phyloP scores from a whole-genome alignment of 2,329 filamentous ascomycete species.

The Coniochaeta sp. region DNA sequence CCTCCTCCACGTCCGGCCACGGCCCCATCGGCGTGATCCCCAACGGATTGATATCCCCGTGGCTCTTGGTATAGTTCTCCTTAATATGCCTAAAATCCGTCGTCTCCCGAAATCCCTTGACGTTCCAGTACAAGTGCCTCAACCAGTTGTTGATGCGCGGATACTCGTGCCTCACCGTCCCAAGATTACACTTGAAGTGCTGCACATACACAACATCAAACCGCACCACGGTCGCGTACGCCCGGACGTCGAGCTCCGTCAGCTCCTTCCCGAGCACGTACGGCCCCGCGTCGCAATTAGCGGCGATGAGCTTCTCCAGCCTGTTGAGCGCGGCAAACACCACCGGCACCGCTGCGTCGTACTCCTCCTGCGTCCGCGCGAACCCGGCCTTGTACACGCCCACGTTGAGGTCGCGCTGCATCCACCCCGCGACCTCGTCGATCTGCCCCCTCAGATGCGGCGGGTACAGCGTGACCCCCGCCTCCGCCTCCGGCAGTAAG shows the following conservation, averaged over 20 bases:
- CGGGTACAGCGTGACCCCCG: slow-evolving; percentile 46
- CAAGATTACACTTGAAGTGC: slow-evolving; percentile 61
- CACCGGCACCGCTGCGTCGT: slow-evolving; percentile 43
- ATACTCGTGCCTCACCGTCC: slow-evolving; percentile 52
- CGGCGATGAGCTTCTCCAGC: slow-evolving; percentile 37
- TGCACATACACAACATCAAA: slow-evolving; percentile 57
- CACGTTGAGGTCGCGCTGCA: slow-evolving; percentile 47
- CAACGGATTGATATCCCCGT: slow-evolving; percentile 50
- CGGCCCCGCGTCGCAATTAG: slow-evolving; percentile 34
- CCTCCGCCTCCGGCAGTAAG: slow-evolving; percentile 30
- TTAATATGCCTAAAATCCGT: slow-evolving; percentile 63
- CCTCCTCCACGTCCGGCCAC: slow-evolving; percentile 48
- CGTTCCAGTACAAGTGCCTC: slow-evolving; percentile 50
- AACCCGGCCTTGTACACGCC: slow-evolving; percentile 59
- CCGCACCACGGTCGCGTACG: slow-evolving; percentile 50
- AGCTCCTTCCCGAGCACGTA: slow-evolving; percentile 47
- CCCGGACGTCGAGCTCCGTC: slow-evolving; percentile 52
- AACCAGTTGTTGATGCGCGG: slow-evolving; percentile 55
- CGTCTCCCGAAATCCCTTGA: slow-evolving; percentile 45
- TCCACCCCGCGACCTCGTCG: slow-evolving; percentile 43
- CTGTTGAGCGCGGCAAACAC: slow-evolving; percentile 55
- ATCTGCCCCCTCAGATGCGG: slow-evolving; percentile 36
- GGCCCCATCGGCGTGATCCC: slow-evolving; percentile 57
- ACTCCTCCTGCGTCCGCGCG: slow-evolving; percentile 43
- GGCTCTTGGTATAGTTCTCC: slow-evolving; percentile 55